Percentiles rank a stretch among this genome's conserved stretches.
Conservation (phyloP, 495 filamentous ascomycete genomes). For the Aspergillus steynii region DNA sequence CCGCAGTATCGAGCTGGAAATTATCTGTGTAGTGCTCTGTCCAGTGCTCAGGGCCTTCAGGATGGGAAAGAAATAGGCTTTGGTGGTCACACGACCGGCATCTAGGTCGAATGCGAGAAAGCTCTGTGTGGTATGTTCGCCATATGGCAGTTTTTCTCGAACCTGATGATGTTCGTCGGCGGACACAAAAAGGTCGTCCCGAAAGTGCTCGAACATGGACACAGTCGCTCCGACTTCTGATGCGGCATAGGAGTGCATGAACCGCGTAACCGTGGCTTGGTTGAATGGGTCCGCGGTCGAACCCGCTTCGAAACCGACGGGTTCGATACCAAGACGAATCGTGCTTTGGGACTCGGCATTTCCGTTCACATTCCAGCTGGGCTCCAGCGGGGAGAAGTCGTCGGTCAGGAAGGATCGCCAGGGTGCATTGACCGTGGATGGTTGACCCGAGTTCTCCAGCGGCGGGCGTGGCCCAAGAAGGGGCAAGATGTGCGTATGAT, state of each 20-base stretch:
- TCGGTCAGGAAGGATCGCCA: background rate
- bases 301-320: background rate
- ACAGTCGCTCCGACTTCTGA: background rate
- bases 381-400: background rate
- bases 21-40: background rate
- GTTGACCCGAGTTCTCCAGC: background rate
- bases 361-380: background rate
- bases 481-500: background rate
- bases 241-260: background rate
- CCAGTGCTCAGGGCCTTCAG: background rate
- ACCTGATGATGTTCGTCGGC: background rate
- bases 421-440: background rate
- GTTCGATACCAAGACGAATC: background rate
- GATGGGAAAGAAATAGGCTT: background rate
- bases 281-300: background rate
- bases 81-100: background rate
- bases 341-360: background rate
- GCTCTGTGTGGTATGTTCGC: background rate
- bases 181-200: background rate
- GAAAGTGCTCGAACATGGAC: background rate
- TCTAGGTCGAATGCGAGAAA: background rate
- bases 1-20: background rate
- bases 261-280: background rate
- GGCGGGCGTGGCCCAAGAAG: background rate
- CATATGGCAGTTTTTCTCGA: background rate